Evolutionary conservation across 768 basidiomycete species (phyloP).

Genomic region (Suillus variegatus): DNA sequence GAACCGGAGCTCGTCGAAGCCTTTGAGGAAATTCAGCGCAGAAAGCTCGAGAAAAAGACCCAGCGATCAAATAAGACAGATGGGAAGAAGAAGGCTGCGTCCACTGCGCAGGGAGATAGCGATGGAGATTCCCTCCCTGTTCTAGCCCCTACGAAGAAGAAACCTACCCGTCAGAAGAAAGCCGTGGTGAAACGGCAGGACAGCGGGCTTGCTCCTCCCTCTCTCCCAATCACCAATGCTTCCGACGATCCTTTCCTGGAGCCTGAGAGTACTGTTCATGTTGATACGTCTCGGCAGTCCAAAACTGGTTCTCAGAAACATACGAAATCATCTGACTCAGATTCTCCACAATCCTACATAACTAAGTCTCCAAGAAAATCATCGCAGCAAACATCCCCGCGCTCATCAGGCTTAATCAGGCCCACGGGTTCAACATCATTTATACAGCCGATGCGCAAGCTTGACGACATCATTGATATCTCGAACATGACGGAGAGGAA

Average conservation of each 20-base stretch:
- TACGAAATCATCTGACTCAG: constrained; percentile 17
- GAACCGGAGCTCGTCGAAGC: constrained; percentile 65
- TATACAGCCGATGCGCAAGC: constrained; percentile 14
- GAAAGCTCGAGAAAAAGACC: constrained; percentile 53
- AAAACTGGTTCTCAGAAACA: constrained; percentile 1
- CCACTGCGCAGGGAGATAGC: constrained; percentile 12
- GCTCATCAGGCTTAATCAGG: constrained; percentile 14
- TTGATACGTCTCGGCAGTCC: background rate
- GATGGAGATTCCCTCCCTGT: constrained; percentile 5
- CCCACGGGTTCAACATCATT: constrained; percentile 1
- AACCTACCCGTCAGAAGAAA: background rate
- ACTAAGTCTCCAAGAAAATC: constrained; percentile 13
- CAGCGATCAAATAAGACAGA: constrained; percentile 34
- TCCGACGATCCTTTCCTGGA: background rate
- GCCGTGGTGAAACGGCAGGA: background rate
- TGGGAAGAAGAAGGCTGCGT: constrained; percentile 20
- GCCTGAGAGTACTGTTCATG: background rate
- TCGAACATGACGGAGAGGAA: constrained; percentile 32
- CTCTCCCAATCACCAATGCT: background rate
- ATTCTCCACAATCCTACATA: constrained; percentile 28
- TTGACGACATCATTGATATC: constrained; percentile 29
- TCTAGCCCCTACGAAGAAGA: constrained; percentile 1
- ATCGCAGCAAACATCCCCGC: constrained; percentile 14
- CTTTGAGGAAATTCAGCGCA: constrained; percentile 52
- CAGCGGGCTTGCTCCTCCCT: background rate